Evolutionary conservation across 1,284 basidiomycete species (phyloP).

Genomic region (Flammula alnicola): DNA sequence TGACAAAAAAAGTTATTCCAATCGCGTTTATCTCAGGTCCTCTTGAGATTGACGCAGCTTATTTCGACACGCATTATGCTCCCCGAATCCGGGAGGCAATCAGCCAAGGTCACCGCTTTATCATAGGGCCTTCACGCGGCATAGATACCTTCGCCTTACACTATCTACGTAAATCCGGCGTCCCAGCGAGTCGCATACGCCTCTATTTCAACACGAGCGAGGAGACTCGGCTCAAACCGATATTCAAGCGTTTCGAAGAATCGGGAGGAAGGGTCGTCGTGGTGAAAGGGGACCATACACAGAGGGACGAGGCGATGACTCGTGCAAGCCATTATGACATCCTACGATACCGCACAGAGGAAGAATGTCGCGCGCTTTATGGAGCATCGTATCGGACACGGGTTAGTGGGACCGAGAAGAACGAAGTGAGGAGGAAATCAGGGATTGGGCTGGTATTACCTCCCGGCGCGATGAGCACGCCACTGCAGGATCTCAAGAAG

Average conservation of each 20-base stretch:
- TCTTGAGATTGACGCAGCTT: conserved; percentile 10
- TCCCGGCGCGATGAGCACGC: neutral
- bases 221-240: conserved; percentile 9
- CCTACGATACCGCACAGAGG: conserved; percentile 22
- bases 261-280: conserved; percentile 16
- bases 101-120: conserved; percentile 14
- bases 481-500: no score
- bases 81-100: conserved; percentile 10
- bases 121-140: conserved; percentile 14
- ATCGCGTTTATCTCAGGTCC: conserved; percentile 22
- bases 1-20: conserved; percentile 13
- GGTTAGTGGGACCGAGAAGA: conserved; percentile 24
- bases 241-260: conserved; percentile 16
- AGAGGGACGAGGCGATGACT: conserved; percentile 26
- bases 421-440: conserved; percentile 22
- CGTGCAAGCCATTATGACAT: conserved; percentile 27
- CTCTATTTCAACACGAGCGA: conserved; percentile 16
- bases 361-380: conserved; percentile 19
- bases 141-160: conserved; percentile 12
- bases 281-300: conserved; percentile 17
- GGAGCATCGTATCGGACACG: conserved; percentile 15
- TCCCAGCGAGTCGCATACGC: conserved; percentile 8
- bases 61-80: conserved; percentile 15
- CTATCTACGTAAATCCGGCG: conserved; percentile 6
- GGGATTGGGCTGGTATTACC: conserved; percentile 20